phyloP scores from a whole-genome alignment of 2,329 filamentous ascomycete genomes.

The Penicillium sp. region DNA sequence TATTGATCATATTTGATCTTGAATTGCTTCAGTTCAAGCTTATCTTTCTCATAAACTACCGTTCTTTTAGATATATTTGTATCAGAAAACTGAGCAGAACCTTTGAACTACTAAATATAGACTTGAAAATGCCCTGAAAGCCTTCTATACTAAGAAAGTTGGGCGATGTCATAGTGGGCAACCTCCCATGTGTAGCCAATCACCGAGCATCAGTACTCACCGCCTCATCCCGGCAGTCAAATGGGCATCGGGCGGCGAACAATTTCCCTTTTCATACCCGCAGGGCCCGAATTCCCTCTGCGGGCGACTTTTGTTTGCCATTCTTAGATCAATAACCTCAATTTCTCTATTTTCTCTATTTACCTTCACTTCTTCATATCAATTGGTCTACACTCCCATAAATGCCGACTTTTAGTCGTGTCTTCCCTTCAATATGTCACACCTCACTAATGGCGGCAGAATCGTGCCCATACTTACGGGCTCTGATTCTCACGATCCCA shows the following conservation, averaged over 20 bases:
- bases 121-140: not conserved
- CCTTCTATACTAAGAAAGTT: slow-evolving; percentile 1
- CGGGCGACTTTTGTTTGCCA: slow-evolving; percentile 15
- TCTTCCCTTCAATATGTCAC: slow-evolving; percentile 36
- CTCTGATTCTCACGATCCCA: slow-evolving; percentile 22
- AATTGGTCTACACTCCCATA: slow-evolving; percentile 8
- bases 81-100: no score
- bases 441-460: slow-evolving; percentile 39
- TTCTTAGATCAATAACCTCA: slow-evolving; percentile 15
- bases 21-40: not conserved
- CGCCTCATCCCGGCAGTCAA: slow-evolving; percentile 22
- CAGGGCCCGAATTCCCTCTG: slow-evolving; percentile 23
- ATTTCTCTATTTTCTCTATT: not conserved
- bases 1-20: slow-evolving; percentile 22
- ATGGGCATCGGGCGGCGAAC: slow-evolving; percentile 5
- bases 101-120: not conserved
- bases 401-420: slow-evolving; percentile 38
- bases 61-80: not conserved
- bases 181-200: slow-evolving; percentile 21
- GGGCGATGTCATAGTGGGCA: slow-evolving; percentile 24
- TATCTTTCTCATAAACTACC: not conserved
- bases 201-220: slow-evolving; percentile 12
- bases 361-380: not conserved
- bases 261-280: slow-evolving; percentile 27
- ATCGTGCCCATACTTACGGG: slow-evolving; percentile 44